These are phyloP conservation scores for Myriosclerotinia scirpicola DNA, from an alignment of 2,329 filamentous ascomycete genomes.

Conservation along the genomic window DNA sequence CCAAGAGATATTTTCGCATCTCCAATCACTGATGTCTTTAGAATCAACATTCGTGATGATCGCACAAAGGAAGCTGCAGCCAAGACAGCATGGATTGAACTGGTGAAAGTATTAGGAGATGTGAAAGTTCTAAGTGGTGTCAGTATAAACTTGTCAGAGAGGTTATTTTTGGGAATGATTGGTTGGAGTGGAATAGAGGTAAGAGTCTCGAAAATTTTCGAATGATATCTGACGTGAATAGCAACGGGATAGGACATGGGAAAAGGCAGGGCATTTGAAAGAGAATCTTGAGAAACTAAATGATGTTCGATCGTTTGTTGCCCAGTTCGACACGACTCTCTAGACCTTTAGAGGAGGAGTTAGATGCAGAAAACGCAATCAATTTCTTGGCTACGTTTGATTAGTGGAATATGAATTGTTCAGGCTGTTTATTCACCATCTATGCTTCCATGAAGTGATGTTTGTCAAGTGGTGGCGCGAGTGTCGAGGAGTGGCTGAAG, in stretches of 20 bases:
- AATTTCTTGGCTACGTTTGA: too few relatives aligned
- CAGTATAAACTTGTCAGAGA: constrained; percentile 14
- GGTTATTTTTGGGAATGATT: constrained; percentile 1
- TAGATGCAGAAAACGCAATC: neutral
- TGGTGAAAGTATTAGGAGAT: neutral
- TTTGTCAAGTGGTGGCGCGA: neutral
- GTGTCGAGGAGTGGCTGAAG: neutral
- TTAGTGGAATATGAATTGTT: too few relatives aligned
- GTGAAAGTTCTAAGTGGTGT: constrained; percentile 2
- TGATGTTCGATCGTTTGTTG: constrained; percentile 6
- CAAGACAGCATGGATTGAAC: neutral
- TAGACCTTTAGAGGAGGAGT: neutral
- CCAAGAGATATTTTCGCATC: constrained; percentile 11
- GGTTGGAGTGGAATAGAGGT: constrained; percentile 16
- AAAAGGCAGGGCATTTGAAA: neutral
- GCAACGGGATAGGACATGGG: neutral
- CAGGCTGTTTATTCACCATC: too few relatives aligned
- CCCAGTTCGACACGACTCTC: neutral
- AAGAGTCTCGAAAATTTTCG: neutral
- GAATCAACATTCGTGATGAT: constrained; percentile 6
- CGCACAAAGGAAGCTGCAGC: neutral
- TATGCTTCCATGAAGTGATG: too few relatives aligned
- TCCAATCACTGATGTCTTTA: constrained; percentile 7
- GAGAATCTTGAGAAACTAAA: neutral
- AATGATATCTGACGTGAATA: constrained; percentile 5